Conservation (phyloP, 306 rosid species). For the Castanea crenata region DNA sequence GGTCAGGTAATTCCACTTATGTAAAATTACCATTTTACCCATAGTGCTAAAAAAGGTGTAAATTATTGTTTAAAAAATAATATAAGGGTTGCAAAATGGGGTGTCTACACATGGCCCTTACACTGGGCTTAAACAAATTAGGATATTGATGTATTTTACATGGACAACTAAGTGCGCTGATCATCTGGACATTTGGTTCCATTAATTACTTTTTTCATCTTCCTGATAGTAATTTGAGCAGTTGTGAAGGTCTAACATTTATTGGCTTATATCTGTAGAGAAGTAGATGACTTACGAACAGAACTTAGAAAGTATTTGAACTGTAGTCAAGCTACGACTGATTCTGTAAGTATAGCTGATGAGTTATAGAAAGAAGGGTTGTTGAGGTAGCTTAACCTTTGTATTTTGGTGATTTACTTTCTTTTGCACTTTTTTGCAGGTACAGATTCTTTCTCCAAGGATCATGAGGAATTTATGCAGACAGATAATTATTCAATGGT, state of each 20-base stretch:
- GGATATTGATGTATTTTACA: background rate
- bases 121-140: background rate
- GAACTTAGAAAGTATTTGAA: constrained; percentile 50
- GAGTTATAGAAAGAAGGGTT: constrained; percentile 16
- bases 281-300: constrained; percentile 49
- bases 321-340: constrained; percentile 43
- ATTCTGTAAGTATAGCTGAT: constrained; percentile 46
- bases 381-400: constrained; percentile 18
- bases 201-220: constrained; percentile 9
- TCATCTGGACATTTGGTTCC: constrained; percentile 18
- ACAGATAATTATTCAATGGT: constrained; percentile 50
- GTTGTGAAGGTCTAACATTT: constrained; percentile 2
- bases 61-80: too few species aligned
- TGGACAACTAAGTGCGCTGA: background rate
- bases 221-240: background rate
- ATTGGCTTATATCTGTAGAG: constrained; percentile 49
- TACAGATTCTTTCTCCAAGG: constrained; percentile 44
- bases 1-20: too few species aligned
- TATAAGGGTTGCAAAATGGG: too few species aligned
- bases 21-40: too few species aligned
- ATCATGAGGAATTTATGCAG: constrained; percentile 37
- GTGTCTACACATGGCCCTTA: background rate
- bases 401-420: constrained; percentile 19
- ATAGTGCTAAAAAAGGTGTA: too few species aligned
- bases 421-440: constrained; percentile 31